Conservation (phyloP, 352 stramenopile species). For the Phytophthora cajani region DNA sequence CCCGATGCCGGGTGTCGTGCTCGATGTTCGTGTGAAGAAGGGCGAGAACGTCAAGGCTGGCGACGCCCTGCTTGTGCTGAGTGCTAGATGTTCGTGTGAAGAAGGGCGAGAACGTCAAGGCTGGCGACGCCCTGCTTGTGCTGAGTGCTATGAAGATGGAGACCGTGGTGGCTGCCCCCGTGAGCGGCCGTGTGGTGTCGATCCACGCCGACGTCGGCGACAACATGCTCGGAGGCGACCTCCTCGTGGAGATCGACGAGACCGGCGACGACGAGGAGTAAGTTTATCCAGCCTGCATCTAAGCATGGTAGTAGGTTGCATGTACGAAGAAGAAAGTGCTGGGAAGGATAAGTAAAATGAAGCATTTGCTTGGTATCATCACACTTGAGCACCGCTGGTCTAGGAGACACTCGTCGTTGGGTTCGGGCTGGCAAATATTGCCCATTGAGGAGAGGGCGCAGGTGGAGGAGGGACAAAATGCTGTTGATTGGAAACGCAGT, state of each 20-base stretch:
- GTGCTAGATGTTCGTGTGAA: slow-evolving; percentile 96
- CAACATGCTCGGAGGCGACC: slow-evolving; percentile 94
- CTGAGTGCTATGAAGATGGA: slow-evolving; percentile 99
- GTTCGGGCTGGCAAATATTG: slow-evolving; percentile 4
- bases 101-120: slow-evolving; percentile 92
- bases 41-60: slow-evolving; percentile 94
- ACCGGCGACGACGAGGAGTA: slow-evolving; percentile 66
- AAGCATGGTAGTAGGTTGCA: slow-evolving; percentile 12
- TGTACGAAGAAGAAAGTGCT: slow-evolving; percentile 19
- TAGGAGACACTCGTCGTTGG: neutral
- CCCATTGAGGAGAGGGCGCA: slow-evolving; percentile 39
- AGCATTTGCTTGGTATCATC: slow-evolving; percentile 23
- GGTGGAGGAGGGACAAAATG: slow-evolving; percentile 53
- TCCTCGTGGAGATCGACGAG: slow-evolving; percentile 96
- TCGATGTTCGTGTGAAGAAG: slow-evolving; percentile 95
- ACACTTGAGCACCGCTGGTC: neutral
- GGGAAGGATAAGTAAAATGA: slow-evolving; percentile 31
- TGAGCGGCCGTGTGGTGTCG: slow-evolving; percentile 90
- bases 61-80: slow-evolving; percentile 94
- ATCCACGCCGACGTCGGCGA: slow-evolving; percentile 94
- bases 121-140: slow-evolving; percentile 93
- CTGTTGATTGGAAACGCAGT: slow-evolving; percentile 22
- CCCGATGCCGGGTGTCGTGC: slow-evolving; percentile 97
- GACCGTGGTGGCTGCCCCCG: slow-evolving; percentile 93
- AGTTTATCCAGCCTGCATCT: slow-evolving; percentile 24